Evolutionary conservation across 1,139 yeast genomes (phyloP), one percentile per base, ranked within the genome.

Genomic region (Sugiyamaella grinbergsii): DNA sequence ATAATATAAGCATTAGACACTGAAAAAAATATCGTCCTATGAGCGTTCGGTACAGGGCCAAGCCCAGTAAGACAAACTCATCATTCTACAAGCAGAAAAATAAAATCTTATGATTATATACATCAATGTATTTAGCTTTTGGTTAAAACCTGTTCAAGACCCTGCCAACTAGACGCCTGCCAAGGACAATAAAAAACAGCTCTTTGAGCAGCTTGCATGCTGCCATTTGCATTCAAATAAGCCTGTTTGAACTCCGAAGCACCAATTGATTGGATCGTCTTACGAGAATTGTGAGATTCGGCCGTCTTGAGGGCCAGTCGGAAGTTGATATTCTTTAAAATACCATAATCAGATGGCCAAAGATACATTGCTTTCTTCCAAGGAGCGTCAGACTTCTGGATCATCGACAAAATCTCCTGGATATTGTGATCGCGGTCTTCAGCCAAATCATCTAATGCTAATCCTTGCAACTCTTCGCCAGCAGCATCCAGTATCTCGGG

Each of bases 311-410:
- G 71, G 0, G 88, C 81, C 8, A 81, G 74, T 42, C 71, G 71
- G 16, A 70, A 64, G 60, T 80, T 79, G 38, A 91, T 66, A 19
- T 78, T 72, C 41, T 72, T 73, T 98, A 98, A 91, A 5, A 86
- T 76, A 16, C 72, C 71, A 56, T 74, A 74, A 59, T 83, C 86
- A 36, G 78, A 77, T 0, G 97, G 97, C 71, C 86, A 85, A 60
- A 85, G 70, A 54, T 83, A 70, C 0, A 94, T 91, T 15, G 81
- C 76, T 60, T 83, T 77, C 60, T 83, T 85, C 89, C 94, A 85
- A 4, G 78, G 73, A 5, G 49, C 58, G 24, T 49, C 52, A 13
- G 56, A 40, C 33, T 57, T 54, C 19, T 58, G 51, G 34, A 60
- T 50, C 29, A 80, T 80, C 1, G 78, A 71, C 26, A 88, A 69